Conservation (phyloP, 2,329 filamentous ascomycete species). For the Exophiala viscosa region DNA sequence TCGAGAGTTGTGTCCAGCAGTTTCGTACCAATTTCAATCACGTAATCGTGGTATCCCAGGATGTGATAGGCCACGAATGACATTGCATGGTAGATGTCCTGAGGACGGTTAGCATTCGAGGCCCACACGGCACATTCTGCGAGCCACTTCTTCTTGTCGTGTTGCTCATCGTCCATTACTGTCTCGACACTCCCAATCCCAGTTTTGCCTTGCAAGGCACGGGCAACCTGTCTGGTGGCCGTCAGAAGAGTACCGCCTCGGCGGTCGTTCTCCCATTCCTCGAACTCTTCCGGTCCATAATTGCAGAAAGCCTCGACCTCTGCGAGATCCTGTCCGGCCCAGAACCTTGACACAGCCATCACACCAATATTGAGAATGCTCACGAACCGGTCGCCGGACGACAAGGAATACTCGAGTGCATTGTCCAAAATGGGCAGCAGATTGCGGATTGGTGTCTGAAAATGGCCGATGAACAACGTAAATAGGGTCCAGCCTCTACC, state of each 20-base stretch:
- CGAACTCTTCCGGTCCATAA: slow-evolving; percentile 55
- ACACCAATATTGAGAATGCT: slow-evolving; percentile 57
- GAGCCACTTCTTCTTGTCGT: slow-evolving; percentile 51
- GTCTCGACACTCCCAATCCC: slow-evolving; percentile 43
- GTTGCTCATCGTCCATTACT: slow-evolving; percentile 54
- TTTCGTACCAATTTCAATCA: slow-evolving; percentile 41
- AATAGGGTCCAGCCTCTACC: slow-evolving; percentile 56
- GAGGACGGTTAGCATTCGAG: slow-evolving; percentile 50
- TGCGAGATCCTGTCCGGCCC: slow-evolving; percentile 54
- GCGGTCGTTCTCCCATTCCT: slow-evolving; percentile 55
- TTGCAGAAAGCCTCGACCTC: slow-evolving; percentile 57
- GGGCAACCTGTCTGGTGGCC: slow-evolving; percentile 51
- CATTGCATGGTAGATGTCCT: slow-evolving; percentile 55
- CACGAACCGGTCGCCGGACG: slow-evolving; percentile 56
- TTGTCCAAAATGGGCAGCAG: slow-evolving; percentile 52
- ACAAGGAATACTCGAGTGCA: slow-evolving; percentile 55
- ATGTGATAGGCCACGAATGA: slow-evolving; percentile 46
- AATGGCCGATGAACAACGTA: slow-evolving; percentile 60
- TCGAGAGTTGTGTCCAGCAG: slow-evolving; percentile 40
- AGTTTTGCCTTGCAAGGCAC: slow-evolving; percentile 62
- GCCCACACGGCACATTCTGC: slow-evolving; percentile 42
- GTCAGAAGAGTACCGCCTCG: slow-evolving; percentile 58
- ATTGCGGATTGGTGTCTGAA: slow-evolving; percentile 51
- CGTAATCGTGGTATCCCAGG: slow-evolving; percentile 45
- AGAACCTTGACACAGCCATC: slow-evolving; percentile 56